Evolutionary conservation across 2,329 filamentous ascomycete genomes (phyloP).

Genomic region (Penicillium rolfsii): DNA sequence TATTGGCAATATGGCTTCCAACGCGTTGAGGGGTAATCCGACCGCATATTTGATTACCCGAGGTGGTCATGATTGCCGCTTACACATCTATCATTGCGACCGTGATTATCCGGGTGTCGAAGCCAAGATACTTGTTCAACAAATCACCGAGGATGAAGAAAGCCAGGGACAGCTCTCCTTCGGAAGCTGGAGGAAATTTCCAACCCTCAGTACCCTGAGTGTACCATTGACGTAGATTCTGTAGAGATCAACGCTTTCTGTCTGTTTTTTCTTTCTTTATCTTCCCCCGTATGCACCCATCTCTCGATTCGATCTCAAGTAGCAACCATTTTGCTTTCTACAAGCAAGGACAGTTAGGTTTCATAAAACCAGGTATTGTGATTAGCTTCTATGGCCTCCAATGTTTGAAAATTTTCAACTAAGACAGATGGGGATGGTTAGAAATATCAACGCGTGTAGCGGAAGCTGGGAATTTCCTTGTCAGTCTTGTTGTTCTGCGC

Average conservation of each 20-base stretch:
- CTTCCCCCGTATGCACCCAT: too few species aligned
- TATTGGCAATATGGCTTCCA: not conserved
- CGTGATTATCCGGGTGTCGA: not conserved
- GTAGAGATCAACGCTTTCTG: too few species aligned
- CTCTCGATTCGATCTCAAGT: too few species aligned
- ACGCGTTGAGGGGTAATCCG: not conserved
- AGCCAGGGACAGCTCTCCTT: not conserved
- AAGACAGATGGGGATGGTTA: not conserved
- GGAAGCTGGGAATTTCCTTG: constrained; percentile 4
- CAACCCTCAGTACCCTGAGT: too few species aligned
- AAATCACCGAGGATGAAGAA: not conserved
- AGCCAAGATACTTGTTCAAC: not conserved
- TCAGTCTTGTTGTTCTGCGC: constrained; percentile 9
- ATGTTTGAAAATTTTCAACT: too few species aligned
- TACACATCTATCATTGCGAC: not conserved
- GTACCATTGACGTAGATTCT: too few species aligned
- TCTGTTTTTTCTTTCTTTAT: too few species aligned
- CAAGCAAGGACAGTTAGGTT: too few species aligned
- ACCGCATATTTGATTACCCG: not conserved
- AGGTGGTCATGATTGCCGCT: not conserved
- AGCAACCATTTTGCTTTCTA: too few species aligned
- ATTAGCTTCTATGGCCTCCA: too few species aligned
- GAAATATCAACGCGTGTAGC: constrained; percentile 1
- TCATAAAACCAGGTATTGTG: too few species aligned
- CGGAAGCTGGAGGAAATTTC: not conserved